Evolutionary conservation across 768 basidiomycete genomes (phyloP), one percentile per base, ranked within the genome.

Genomic region (Psilocybe azurescens): DNA sequence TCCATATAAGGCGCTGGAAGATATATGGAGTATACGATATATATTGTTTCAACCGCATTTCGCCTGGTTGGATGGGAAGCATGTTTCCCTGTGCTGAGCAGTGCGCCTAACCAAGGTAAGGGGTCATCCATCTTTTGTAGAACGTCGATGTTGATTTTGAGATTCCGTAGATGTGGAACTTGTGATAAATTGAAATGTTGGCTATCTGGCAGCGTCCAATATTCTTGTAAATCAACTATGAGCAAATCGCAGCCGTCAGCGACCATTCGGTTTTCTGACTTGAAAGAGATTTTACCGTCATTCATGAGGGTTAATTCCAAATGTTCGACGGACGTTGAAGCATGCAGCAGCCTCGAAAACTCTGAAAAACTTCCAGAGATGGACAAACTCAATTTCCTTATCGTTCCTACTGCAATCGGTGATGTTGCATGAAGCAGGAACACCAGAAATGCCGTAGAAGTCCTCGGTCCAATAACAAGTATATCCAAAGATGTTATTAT

Each of bases 1-100:
- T 75, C 71, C 70, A 75, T 73, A 59, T 73, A 75, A 3, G 73
- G 73, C 28, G 67, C 67, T 1, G 74, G 74, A 47, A 75, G 69
- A 48, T 72, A 75, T 0, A 73, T 30, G 38, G 68, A 61, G 60
- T 73, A 73, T 18, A 69, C 58, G 51, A 75, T 61, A 58, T 64
- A 62, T 33, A 73, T 63, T 2, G 47, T 32, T 9, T 63, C 56
- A 20, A 75, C 56, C 10, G 53, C 39, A 55, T 70, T 73, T 30
- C 6, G 28, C 29, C 59, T 55, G 2, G 24, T 51, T 9, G 66
- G 55, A 10, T 47, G 53, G 11, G 64, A 55, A 11, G 65, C 49
- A 36, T 64, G 58, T 29, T 70, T 56, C 7, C 67, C 67, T 13
- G 70, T 70, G 48, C 59, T 60, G n/a, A 74, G 60, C 30, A 74